Base-by-base conservation (phyloP, 805 yeast genomes). In the Teunomyces aglyptinius region DNA sequence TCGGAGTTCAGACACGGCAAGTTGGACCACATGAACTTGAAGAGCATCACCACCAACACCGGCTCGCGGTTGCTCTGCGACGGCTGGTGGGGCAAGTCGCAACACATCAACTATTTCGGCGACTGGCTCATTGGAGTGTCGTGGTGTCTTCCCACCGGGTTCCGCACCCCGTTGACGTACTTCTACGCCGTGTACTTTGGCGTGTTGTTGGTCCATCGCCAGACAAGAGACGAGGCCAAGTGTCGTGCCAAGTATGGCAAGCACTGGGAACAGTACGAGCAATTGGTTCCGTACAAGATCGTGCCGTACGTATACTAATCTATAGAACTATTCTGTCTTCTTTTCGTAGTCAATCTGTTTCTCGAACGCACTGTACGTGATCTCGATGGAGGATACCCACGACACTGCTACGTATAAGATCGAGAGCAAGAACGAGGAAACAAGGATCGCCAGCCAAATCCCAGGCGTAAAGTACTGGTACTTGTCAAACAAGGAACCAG, bases 61-160 rank as follows among this genome's bases (percentile, higher is more conserved):
- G 96, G 96, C 1, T 85, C 96, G 20, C 86, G 81, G 59, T 76
- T 94, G 52, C 70, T 94, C 38, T 79, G 83, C 45, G 94, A 89
- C 58, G 97, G 98, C 2, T 94, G 98, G 99, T 94, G 99, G 99
- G 86, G 86, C 2, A 64, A 75, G 15, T 83, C 96, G 5, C 96
- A 96, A 55, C 99, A 94, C 64, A 89, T 89, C 61, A 94, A 94
- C 63, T 94, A 94, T 67, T 77, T 91, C 48, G 99, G 99, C 36
- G 99, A 94, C 70, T 89, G 97, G 91, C 63, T 94, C 35, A 83
- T 90, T 59, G 89, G 97, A 0, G 75, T 87, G 72, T 82, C 95
- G 38, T 92, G 96, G 96, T 89, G 97, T 65, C 72, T 94, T 52
- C 85, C 96, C 7, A 89, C 97, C 1, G 96, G 96, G 8, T 79